These are phyloP conservation scores for Papiliotrema nemorosa DNA, from an alignment of 1,284 basidiomycete genomes.

Conservation along the genomic window DNA sequence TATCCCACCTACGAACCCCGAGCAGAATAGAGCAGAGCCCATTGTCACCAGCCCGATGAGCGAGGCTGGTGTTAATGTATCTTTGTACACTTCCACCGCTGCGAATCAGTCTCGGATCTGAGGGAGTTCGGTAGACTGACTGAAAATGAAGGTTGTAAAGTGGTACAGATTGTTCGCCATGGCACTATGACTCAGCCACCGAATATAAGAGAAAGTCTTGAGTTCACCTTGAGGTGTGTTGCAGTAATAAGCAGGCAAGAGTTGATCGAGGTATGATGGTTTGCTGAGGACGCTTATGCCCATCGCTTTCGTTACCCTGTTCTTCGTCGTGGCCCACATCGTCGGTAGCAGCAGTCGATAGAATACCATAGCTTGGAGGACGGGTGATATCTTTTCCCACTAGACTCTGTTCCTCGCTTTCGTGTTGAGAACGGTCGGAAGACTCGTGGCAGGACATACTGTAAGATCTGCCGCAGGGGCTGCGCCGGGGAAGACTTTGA, in stretches of 20 bases:
- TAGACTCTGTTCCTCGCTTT: too few species aligned
- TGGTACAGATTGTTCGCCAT: constrained; percentile 1
- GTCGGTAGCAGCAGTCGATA: too few species aligned
- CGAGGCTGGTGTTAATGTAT: not conserved
- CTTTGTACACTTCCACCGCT: constrained; percentile 1
- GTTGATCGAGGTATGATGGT: not conserved
- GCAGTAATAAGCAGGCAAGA: not conserved
- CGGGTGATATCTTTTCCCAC: too few species aligned
- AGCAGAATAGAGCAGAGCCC: not conserved
- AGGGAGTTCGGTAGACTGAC: not conserved
- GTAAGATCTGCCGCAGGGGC: too few species aligned
- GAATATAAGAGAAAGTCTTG: not conserved
- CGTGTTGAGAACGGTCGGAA: too few species aligned
- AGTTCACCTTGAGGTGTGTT: constrained; percentile 3
- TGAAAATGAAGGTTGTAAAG: constrained; percentile 1
- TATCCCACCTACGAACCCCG: not conserved
- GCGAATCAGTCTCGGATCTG: not conserved
- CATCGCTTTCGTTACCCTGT: too few species aligned
- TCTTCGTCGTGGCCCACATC: too few species aligned
- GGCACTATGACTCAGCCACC: not conserved
- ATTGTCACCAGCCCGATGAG: not conserved
- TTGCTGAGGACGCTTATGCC: not conserved
- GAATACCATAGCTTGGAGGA: too few species aligned
- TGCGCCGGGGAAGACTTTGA: too few species aligned
- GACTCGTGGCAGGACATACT: too few species aligned